Base-by-base conservation (phyloP, 2,329 filamentous ascomycete species). In the Pseudogymnoascus sp. region DNA sequence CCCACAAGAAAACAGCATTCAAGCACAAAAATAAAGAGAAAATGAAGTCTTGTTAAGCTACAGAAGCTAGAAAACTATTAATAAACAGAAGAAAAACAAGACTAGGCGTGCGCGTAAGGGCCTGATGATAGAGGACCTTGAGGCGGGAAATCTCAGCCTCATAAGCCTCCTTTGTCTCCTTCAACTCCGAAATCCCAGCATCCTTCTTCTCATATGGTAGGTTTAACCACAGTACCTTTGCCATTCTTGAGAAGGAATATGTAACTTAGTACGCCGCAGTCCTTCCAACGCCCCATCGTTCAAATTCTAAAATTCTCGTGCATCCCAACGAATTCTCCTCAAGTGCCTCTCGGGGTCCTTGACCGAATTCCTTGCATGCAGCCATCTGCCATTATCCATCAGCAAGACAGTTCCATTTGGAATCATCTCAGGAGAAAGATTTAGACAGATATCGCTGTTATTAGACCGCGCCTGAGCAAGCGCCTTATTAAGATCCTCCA, bases 331-430 rank as follows among this genome's bases (percentile, higher is more conserved):
- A 4, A 75, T 70, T 18, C 74, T 65, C 7, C 73, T 69, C 35
- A 75, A 63, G 64, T 74, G 73, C 14, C 73, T 68, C n/a, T 69
- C 60, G 2, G 70, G 71, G 62, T 75, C 73, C 20, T 68, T 72
- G 22, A 75, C 69, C 30, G 69, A 63, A 60, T 67, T 73, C 35
- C 73, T 66, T 7, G 70, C 70, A 69, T 75, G 74, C 8, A 75
- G 62, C 71, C 72, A 75, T 36, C 69, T 69, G 4, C 70, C 60
- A 60, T 75, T 74, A 63, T 75, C 73, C 16, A 75, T 63, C 28
- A 74, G 61, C n/a, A 75, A 63, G 22, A 75, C 68, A 16, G 70
- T 69, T 1, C 69, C 69, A 14, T 65, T 61, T 0, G 69, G 71
- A 47, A 75, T 61, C 2, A 62, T 47, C 8, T 70, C 62, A 0